Conservation (phyloP, 1,284 basidiomycete genomes). For the Cutaneotrichosporon cavernicola region DNA sequence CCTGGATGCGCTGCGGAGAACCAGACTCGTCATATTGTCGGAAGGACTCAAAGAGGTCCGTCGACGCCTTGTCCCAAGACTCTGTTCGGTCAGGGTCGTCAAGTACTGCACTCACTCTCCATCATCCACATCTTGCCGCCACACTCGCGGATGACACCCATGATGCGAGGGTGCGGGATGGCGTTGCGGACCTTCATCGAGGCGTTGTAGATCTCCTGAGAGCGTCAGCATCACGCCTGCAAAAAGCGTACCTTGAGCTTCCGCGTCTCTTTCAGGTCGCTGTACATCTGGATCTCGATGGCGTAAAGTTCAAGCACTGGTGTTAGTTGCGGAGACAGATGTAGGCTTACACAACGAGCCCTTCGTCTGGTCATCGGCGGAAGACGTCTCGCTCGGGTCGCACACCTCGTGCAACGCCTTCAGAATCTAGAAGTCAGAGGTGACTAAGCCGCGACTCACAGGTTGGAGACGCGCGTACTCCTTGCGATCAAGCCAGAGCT, state of each 20-base stretch:
- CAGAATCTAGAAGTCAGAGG: conserved; percentile 47
- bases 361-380: conserved; percentile 54
- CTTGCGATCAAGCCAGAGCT: conserved; percentile 92
- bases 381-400: conserved; percentile 42
- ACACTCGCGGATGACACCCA: conserved; percentile 98
- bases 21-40: conserved; percentile 98
- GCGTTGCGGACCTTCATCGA: conserved; percentile 89
- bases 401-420: conserved; percentile 56
- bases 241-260: conserved; percentile 73
- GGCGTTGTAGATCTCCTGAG: conserved; percentile 92
- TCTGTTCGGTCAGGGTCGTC: conserved; percentile 56
- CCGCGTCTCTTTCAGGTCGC: conserved; percentile 90
- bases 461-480: conserved; percentile 82
- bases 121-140: conserved; percentile 99
- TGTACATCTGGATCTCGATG: conserved; percentile 99
- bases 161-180: conserved; percentile 96
- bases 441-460: conserved; percentile 54
- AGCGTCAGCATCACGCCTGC: background rate
- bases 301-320: conserved; percentile 92
- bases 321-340: conserved; percentile 10
- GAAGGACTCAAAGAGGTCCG: conserved; percentile 99
- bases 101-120: conserved; percentile 66
- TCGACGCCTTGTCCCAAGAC: conserved; percentile 93
- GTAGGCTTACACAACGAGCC: conserved; percentile 47
- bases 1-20: conserved; percentile 92